A percentile compares a stretch with the other conserved stretches of the same genome.
phyloP scores from a whole-genome alignment of 257 asterid species.

The Przewalskia tangutica region DNA sequence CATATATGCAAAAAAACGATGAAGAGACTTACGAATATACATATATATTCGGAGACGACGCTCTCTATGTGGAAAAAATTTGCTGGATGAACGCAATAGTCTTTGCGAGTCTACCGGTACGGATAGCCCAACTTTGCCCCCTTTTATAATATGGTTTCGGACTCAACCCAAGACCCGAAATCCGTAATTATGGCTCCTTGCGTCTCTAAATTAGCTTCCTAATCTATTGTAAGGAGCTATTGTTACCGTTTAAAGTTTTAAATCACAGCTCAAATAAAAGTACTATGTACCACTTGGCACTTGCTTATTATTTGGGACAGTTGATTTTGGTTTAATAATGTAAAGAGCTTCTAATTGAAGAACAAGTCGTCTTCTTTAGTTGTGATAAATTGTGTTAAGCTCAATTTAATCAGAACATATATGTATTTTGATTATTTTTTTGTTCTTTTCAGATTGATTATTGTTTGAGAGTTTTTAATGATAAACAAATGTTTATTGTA shows the following conservation, averaged over 20 bases:
- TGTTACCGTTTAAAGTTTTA: neutral
- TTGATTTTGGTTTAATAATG: too few relatives aligned
- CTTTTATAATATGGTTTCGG: constrained; percentile 5
- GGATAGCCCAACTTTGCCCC: constrained; percentile 5
- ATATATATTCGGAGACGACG: constrained; percentile 10
- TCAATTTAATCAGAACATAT: neutral
- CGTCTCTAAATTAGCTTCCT: neutral
- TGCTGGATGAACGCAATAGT: neutral
- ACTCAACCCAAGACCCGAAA: neutral
- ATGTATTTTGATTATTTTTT: neutral
- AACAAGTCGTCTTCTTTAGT: too few relatives aligned
- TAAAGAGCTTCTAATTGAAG: neutral
- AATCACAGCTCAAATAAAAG: too few relatives aligned
- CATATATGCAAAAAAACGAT: neutral
- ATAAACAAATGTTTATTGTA: neutral
- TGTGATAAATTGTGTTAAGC: neutral
- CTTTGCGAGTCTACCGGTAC: constrained; percentile 7
- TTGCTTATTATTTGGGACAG: neutral
- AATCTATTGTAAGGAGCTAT: too few relatives aligned
- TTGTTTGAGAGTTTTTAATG: neutral
- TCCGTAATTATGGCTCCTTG: neutral
- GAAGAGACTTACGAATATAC: constrained; percentile 4
- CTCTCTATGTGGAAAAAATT: neutral
- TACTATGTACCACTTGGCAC: too few relatives aligned
- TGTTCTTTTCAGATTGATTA: neutral